Base-by-base conservation (phyloP, 352 stramenopile species). In the Phytophthora capsici region DNA sequence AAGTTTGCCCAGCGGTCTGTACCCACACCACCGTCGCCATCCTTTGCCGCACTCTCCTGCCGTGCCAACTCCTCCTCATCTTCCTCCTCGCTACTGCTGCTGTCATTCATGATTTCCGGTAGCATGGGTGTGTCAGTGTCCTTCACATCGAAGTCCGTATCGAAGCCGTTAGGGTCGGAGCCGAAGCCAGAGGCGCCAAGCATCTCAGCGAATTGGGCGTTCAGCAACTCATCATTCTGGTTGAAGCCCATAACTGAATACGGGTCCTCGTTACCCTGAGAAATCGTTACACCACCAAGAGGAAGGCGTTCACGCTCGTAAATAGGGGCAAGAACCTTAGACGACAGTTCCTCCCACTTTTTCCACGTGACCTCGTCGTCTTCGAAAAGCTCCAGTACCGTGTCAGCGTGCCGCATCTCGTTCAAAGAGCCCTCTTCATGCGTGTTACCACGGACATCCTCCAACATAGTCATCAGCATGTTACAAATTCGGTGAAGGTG, bases 31-130 rank as follows among this genome's bases (percentile, higher is more conserved):
- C 30, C 56, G 17, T 51, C 53, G 48, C 32, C 43, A 57, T 58
- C 67, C 40, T 69, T 66, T 16, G 40, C 17, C 3, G 48, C 47
- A 37, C 59, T 66, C 14, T 77, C 64, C 57, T 80, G 74, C 16
- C 71, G 61, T 57, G 71, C 71, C 48, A 84, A 69, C 46, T 88
- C 80, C n/a, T 86, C 80, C 23, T 88, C 67, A 43, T 95, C 87
- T 50, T 95, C 87, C 60, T 95, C 87, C 40, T 93, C 84, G 48
- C 85, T 95, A 70, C 87, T 95, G 74, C 87, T 95, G 69, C 87
- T 95, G 66, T 93, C 84, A 59, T 94, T 86, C 78, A 92, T 90
- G 57, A 94, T 94, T 63, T 92, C 85, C 0, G 87, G 87, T 16
- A 94, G 58, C 82, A 93, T 91, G 1, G 78, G 75, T 41, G 85